Base-by-base conservation (phyloP, 257 asterid genomes). In the Lantana camara region DNA sequence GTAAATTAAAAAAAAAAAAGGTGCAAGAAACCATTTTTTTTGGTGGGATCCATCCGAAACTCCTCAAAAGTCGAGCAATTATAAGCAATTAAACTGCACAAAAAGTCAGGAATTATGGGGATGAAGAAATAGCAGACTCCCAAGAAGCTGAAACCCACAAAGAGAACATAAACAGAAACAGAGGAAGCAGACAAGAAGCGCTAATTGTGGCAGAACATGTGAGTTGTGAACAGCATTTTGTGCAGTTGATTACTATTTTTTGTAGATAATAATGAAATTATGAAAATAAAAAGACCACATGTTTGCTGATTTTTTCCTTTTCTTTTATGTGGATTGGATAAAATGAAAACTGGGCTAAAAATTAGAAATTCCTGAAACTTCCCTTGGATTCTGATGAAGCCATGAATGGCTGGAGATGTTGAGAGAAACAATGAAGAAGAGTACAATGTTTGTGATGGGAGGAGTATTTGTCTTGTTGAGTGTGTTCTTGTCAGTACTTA, bases 341-440 rank as follows among this genome's bases (percentile, higher is more conserved):
- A 55, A 67, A 3, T 35, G 7, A 4, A 19, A 72, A 67, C 30
- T 35, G 29, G 4, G 21, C n/a, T n/a, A 3, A 19, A 40, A 37
- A 27, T 7, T 35, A 48, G 16, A 70, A 49, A 52, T 42, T n/a
- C 30, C 17, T 11, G 53, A 66, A 51, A 73, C 50, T 41, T 48
- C 82, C 70, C 19, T 38, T 37, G 67, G 35, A 57, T 34, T 68
- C 65, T 70, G 46, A 76, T 57, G 77, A 80, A 55, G 71, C 55
- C 66, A 57, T 73, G 75, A 73, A 54, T 49, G 65, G 62, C 32
- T 13, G 17, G 40, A 13, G 67, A 35, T 17, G 61, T 53, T 14
- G 7, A 19, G 79, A 64, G 72, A 50, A 24, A 38, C n/a, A n/a
- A n/a, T n/a, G 44, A 35, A 42, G 59, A 30, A 44, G 59, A 52